These are phyloP conservation scores for Phytophthora podocarpi DNA, from an alignment of 352 stramenopile species.

Conservation along the genomic window DNA sequence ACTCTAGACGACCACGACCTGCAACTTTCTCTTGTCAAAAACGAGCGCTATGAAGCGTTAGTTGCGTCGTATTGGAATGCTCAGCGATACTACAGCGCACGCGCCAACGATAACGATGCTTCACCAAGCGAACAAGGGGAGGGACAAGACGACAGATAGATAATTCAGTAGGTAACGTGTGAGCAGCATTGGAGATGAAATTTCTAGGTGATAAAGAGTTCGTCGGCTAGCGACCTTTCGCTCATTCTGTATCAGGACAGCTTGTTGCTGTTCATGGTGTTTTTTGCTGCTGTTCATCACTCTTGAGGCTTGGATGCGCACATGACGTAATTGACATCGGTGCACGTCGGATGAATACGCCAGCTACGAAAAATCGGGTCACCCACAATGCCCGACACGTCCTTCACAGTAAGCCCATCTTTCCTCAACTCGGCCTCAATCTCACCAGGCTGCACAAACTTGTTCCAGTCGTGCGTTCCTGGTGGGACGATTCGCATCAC, in stretches of 20 bases:
- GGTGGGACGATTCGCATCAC: constrained; percentile 74
- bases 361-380: constrained; percentile 77
- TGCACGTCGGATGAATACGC: constrained; percentile 76
- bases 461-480: constrained; percentile 87
- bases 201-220: neutral
- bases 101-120: constrained; percentile 1
- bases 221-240: neutral
- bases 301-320: constrained; percentile 67
- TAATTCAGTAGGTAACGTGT: neutral
- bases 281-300: constrained; percentile 8
- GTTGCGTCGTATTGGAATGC: constrained; percentile 46
- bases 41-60: constrained; percentile 61
- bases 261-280: constrained; percentile 4
- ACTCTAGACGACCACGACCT: constrained; percentile 45
- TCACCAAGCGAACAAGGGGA: neutral
- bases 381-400: constrained; percentile 82
- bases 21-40: constrained; percentile 46
- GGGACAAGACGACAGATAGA: constrained; percentile 17
- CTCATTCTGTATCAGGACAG: neutral
- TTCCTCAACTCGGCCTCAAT: constrained; percentile 61
- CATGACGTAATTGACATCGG: constrained; percentile 85
- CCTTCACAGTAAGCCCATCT: constrained; percentile 60
- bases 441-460: constrained; percentile 81
- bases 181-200: constrained; percentile 1
- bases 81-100: constrained; percentile 39